Base-by-base conservation (phyloP, 192 early-diverging fungal genomes). In the Backusella mclennaniae region DNA sequence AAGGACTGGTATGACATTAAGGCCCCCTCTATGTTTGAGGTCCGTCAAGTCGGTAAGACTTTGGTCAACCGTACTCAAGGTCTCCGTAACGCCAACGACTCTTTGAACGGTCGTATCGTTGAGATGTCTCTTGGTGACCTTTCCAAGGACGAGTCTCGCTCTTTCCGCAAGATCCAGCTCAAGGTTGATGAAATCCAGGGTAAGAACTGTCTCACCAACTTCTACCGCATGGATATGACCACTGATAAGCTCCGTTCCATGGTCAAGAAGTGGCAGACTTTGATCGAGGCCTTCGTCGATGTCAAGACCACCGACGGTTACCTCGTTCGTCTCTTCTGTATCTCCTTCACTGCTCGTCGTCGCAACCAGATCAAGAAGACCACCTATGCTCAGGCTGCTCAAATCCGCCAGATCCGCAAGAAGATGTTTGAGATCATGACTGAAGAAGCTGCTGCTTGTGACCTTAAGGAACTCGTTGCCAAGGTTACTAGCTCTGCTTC, bases 271-370 rank as follows among this genome's bases (percentile, higher is more conserved):
- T 97, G 97, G 97, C 96, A 99, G 90, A 44, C 97, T 79, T 88
- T 97, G 76, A 96, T 99, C 75, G 97, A 99, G 92, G 96, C 96
- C 76, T 91, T 94, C 86, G 91, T 97, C 29, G 97, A 99, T 87
- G 95, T 99, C 91, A 99, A 99, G 94, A 99, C 98, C 88, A 97
- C 98, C 79, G 98, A 99, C 89, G 98, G 98, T 78, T 99, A 99
- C 93, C 88, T 98, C 73, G 85, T 99, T 84, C 97, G 98, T 84
- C 88, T 98, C 84, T 99, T 99, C 83, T 91, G 91, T 82, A 94
- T 99, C 84, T 96, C 92, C 78, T 99, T 99, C 93, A 99, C 97
- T 88, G 90, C 93, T 87, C 92, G 93, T 78, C 93, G 94, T 83
- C 86, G 87, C 74, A 92, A 95, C 92, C 98, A 99, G 92, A 86